phyloP scores from a whole-genome alignment of 2,329 filamentous ascomycete species.

The Phialocephala subalpina region DNA sequence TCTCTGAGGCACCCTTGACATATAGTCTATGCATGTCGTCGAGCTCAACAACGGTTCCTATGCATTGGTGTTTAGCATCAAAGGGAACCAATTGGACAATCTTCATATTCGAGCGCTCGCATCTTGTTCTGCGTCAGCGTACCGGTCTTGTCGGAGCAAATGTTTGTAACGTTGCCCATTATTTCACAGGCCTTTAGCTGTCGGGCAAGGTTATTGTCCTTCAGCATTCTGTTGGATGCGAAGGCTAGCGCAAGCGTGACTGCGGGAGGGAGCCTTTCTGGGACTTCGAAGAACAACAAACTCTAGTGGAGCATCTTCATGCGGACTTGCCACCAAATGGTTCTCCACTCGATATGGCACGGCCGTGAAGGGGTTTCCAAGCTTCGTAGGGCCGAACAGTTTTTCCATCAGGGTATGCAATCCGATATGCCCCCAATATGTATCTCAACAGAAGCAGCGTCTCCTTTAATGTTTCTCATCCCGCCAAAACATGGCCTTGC shows the following conservation, averaged over 20 bases:
- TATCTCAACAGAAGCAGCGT: too few relatives aligned
- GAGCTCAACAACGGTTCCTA: constrained; percentile 67
- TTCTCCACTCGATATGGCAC: too few relatives aligned
- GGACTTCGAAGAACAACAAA: too few relatives aligned
- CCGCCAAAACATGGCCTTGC: too few relatives aligned
- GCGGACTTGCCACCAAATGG: too few relatives aligned
- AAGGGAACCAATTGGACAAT: constrained; percentile 58
- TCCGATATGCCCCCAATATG: too few relatives aligned
- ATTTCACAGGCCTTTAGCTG: constrained; percentile 72
- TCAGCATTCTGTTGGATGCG: constrained; percentile 71
- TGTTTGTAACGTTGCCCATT: constrained; percentile 75
- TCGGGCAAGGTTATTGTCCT: constrained; percentile 73
- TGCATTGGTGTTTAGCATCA: constrained; percentile 65
- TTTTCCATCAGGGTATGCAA: too few relatives aligned
- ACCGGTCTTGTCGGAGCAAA: constrained; percentile 83
- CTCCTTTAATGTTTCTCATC: too few relatives aligned
- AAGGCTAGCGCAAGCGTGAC: constrained; percentile 73
- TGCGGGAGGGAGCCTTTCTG: constrained; percentile 59
- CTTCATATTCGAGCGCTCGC: constrained; percentile 68
- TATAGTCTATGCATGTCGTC: constrained; percentile 51
- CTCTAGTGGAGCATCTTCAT: too few relatives aligned
- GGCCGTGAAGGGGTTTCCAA: too few relatives aligned
- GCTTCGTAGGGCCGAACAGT: too few relatives aligned
- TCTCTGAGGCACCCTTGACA: constrained; percentile 62
- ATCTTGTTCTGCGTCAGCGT: constrained; percentile 79